Evolutionary conservation across 345 rosid genomes (phyloP).

Genomic region (Syzygium grande): DNA sequence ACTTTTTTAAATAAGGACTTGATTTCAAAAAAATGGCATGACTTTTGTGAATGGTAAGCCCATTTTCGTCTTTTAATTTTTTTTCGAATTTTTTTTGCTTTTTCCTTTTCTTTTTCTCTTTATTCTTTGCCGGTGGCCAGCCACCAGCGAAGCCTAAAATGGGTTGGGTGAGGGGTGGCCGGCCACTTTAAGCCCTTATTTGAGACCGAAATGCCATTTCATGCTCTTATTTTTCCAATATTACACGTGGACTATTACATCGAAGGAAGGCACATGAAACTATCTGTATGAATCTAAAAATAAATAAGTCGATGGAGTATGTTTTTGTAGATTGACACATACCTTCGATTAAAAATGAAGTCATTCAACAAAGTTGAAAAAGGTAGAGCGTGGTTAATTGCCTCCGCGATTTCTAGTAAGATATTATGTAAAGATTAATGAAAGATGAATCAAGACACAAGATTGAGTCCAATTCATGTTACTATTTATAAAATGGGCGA

Average conservation of each 20-base stretch:
- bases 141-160: no score
- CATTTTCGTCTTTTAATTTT: no score
- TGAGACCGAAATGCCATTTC: no score
- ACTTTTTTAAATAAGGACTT: no score
- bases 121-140: no score
- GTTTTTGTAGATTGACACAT: fast-evolving
- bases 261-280: fast-evolving
- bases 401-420: fast-evolving
- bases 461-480: background rate
- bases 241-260: fast-evolving
- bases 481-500: background rate
- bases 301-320: background rate
- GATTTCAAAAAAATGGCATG: no score
- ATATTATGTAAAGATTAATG: fast-evolving
- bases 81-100: no score
- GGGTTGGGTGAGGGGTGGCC: no score
- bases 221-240: no score
- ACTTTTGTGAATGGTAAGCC: no score
- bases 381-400: fast-evolving
- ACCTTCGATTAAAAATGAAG: background rate
- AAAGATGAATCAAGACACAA: background rate
- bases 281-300: background rate
- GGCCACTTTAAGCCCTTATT: no score
- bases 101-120: no score
- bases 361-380: fast-evolving